phyloP scores from a whole-genome alignment of 768 basidiomycete species.

The Pleurotus salmoneostramineus region DNA sequence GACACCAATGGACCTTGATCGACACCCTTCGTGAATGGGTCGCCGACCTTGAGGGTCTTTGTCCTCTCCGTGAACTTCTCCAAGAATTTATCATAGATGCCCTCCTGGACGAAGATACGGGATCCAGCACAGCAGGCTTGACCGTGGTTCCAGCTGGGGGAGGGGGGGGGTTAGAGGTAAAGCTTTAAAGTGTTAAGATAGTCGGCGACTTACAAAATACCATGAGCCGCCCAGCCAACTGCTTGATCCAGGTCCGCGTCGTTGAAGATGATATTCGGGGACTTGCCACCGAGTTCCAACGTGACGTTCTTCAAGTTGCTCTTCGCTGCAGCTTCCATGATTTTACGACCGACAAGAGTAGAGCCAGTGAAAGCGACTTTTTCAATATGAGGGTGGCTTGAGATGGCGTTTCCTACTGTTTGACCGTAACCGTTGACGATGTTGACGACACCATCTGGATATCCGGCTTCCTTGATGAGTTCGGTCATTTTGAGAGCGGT shows the following conservation, averaged over 20 bases:
- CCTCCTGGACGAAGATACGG: slow-evolving; percentile 76
- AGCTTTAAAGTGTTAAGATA: background rate
- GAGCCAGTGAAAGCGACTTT: slow-evolving; percentile 75
- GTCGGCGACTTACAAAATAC: slow-evolving; percentile 58
- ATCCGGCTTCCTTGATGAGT: slow-evolving; percentile 62
- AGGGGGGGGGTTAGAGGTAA: slow-evolving; percentile 14
- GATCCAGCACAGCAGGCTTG: slow-evolving; percentile 85
- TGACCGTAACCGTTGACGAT: slow-evolving; percentile 60
- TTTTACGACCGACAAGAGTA: slow-evolving; percentile 71
- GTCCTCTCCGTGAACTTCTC: slow-evolving; percentile 52
- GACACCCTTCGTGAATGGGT: slow-evolving; percentile 57
- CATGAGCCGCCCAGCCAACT: slow-evolving; percentile 65
- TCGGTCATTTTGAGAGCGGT: slow-evolving; percentile 47
- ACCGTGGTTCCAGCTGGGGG: slow-evolving; percentile 60
- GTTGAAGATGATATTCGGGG: slow-evolving; percentile 67
- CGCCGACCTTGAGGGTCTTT: slow-evolving; percentile 56
- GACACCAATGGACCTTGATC: slow-evolving; percentile 82
- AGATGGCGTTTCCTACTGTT: slow-evolving; percentile 60
- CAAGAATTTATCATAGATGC: slow-evolving; percentile 79
- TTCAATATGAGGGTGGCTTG: slow-evolving; percentile 51
- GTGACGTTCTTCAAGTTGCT: slow-evolving; percentile 84
- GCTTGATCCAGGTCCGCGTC: slow-evolving; percentile 72
- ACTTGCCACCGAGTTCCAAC: slow-evolving; percentile 80
- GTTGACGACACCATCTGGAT: slow-evolving; percentile 71
- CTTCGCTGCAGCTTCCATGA: slow-evolving; percentile 77